phyloP scores from a whole-genome alignment of 306 rosid species.

The Prunus fruticosa region DNA sequence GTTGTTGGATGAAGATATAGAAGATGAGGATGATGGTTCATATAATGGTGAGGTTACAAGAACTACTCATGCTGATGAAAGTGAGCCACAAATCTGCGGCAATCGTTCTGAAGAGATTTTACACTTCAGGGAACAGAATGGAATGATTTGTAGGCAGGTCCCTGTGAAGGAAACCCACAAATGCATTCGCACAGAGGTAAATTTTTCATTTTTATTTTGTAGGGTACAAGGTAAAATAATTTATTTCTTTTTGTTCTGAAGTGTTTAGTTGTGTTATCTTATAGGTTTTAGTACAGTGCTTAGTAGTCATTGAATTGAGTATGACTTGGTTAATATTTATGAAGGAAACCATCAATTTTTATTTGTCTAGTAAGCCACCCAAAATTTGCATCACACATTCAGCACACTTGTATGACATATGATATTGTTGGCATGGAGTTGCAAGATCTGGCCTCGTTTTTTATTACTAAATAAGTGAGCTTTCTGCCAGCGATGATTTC shows the following conservation, averaged over 20 bases:
- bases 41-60: slow-evolving; percentile 46
- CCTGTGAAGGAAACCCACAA: slow-evolving; percentile 87
- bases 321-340: neutral
- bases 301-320: neutral
- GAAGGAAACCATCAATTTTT: neutral
- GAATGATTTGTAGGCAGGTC: slow-evolving; percentile 75
- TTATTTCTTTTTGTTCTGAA: neutral
- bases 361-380: neutral
- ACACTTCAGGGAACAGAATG: slow-evolving; percentile 57
- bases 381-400: neutral
- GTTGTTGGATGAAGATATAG: slow-evolving; percentile 61
- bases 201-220: neutral
- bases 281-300: neutral
- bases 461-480: neutral
- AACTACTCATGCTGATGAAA: slow-evolving; percentile 53
- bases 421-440: neutral
- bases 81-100: slow-evolving; percentile 38
- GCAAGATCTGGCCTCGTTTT: neutral
- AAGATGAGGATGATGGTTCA: slow-evolving; percentile 60
- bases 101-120: slow-evolving; percentile 86
- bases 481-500: no score
- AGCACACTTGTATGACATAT: neutral
- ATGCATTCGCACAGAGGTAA: slow-evolving; percentile 75
- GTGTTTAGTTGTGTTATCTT: neutral
- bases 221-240: slow-evolving; percentile 1